phyloP scores from a whole-genome alignment of 2,329 filamentous ascomycete genomes.

The Fusarium lyarnte region DNA sequence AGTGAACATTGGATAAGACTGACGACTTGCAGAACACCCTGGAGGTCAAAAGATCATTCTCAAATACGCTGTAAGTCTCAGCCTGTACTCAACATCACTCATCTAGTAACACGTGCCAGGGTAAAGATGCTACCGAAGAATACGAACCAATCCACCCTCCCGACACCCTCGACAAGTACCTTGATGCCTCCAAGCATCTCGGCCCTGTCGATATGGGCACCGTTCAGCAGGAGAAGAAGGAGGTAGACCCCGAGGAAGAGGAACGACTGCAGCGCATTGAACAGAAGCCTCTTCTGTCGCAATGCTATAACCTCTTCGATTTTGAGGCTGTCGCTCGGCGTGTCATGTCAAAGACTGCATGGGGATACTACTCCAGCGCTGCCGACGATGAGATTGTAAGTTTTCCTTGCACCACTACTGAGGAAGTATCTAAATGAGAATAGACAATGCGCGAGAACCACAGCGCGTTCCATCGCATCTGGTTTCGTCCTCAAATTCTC shows the following conservation, averaged over 20 bases:
- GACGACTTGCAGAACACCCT: conserved; percentile 73
- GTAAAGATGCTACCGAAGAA: conserved; percentile 92
- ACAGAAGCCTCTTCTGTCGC: conserved; percentile 80
- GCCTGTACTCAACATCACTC: neutral
- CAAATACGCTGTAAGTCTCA: conserved; percentile 77
- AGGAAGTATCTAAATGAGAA: conserved; percentile 12
- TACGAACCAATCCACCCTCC: conserved; percentile 90
- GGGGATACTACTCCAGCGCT: conserved; percentile 97
- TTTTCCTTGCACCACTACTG: neutral
- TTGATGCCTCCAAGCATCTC: conserved; percentile 85
- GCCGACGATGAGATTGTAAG: conserved; percentile 64
- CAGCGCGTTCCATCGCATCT: conserved; percentile 92
- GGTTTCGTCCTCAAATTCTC: conserved; percentile 92
- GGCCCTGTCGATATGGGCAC: conserved; percentile 90
- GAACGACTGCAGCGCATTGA: conserved; percentile 78
- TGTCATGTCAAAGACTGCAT: conserved; percentile 95
- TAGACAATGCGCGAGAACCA: conserved; percentile 96
- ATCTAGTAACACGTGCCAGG: conserved; percentile 53
- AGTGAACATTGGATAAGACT: neutral
- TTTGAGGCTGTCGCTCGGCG: conserved; percentile 92
- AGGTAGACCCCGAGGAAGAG: conserved; percentile 67
- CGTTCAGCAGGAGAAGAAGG: conserved; percentile 75
- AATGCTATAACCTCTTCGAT: conserved; percentile 94
- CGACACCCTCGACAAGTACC: conserved; percentile 86
- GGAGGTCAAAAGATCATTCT: conserved; percentile 93